phyloP scores from a whole-genome alignment of 805 yeast genomes.

The Starmerella floris region DNA sequence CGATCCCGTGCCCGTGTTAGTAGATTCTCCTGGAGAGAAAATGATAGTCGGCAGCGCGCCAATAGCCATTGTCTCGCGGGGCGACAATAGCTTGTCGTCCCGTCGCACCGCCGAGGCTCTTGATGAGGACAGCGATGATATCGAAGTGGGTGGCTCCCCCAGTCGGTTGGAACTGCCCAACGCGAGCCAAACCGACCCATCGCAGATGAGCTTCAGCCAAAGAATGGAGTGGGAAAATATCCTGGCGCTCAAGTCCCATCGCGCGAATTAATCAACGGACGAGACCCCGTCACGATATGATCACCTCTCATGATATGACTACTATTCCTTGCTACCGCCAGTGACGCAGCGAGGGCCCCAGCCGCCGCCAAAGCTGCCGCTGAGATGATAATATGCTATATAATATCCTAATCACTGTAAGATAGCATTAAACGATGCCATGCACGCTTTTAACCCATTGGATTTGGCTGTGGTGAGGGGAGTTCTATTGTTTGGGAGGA shows the following conservation, averaged over 20 bases:
- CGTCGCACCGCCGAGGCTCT: not conserved
- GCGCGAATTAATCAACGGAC: no score
- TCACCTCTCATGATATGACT: no score
- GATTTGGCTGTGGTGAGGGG: no score
- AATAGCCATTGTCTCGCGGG: slow-evolving; percentile 7
- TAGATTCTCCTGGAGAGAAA: not conserved
- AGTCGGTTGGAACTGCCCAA: not conserved
- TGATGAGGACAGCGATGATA: not conserved
- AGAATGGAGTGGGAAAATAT: slow-evolving; percentile 23
- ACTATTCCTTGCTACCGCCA: no score
- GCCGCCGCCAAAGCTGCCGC: no score
- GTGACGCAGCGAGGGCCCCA: no score
- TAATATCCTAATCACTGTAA: no score
- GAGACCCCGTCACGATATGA: no score
- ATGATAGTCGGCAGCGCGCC: slow-evolving; percentile 11
- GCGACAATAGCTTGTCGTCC: slow-evolving; percentile 15
- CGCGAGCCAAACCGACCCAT: not conserved
- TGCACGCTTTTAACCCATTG: no score
- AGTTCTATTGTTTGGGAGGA: no score
- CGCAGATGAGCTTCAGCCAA: slow-evolving; percentile 23
- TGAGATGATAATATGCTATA: no score
- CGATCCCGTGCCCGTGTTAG: not conserved
- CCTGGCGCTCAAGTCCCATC: slow-evolving; percentile 2
- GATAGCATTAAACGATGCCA: no score
- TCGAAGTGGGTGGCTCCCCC: not conserved